Base-by-base conservation (phyloP, 768 basidiomycete species). In the Macrocybe gigantea region DNA sequence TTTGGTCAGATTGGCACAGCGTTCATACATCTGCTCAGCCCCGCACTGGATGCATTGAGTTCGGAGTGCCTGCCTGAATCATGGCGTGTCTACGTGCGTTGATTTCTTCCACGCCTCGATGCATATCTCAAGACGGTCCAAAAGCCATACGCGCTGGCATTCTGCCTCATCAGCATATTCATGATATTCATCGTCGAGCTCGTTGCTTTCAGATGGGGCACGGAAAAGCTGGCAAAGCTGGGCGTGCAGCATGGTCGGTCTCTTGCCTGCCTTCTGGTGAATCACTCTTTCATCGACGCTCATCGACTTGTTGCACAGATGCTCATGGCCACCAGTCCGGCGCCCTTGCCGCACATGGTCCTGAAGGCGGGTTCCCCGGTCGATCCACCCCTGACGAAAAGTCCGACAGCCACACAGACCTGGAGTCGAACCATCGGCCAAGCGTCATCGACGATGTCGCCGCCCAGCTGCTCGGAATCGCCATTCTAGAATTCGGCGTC, bases 401-500 rank as follows among this genome's bases (percentile, higher is more conserved):
- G 22, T 22, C 22, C 22, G 22, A 22, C 22, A 22, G 22, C 22
- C 22, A 22, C 4, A 33, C 12, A 31, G 35, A 31, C 42, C 32
- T 44, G 30, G 31, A 44, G 8, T 13, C 13, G 6, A 31, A 11
- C 7, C 42, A 44, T 33, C 42, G 29, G 32, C 42, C 50, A 11
- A 38, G 48, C 11, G 9, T 58, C 3, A 64, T 72, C 41, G 74
- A 82, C 35, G 68, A 69, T 13, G 66, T 78, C 2, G 48, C 69
- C 7, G 83, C 89, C 2, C 92, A 94, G 62, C 64, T 93, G 34
- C 73, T 96, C 41, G 93, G 93, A 10, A 77, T 99, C 41, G 90
- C 79, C 33, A 93, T 97, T 49, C 72, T 99, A 41, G 95, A 99
- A 61, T 95, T 96, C 57, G 95, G 95, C 56, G 91, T 97, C 31